Base-by-base conservation (phyloP, 495 filamentous ascomycete species). In the Hyphodiscus hymeniophilus region DNA sequence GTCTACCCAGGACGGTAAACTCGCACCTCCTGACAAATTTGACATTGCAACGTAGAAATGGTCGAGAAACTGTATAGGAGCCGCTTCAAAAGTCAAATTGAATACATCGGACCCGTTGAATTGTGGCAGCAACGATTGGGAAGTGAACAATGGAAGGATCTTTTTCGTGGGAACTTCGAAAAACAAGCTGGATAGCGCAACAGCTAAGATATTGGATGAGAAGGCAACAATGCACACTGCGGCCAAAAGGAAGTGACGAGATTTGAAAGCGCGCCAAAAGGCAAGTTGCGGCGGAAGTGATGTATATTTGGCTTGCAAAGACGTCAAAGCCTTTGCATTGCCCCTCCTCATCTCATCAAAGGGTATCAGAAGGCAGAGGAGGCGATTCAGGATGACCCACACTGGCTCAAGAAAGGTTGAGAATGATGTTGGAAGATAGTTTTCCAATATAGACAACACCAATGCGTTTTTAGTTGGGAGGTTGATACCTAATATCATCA, bases 341-440 rank as follows among this genome's bases (percentile, higher is more conserved):
- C 65, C 62, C 23, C 49, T 46, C 12, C 56, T 40, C 0, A 77
- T 54, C 21, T 65, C 62, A 17, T 70, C 62, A 33, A 73, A 66
- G 8, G 73, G 72, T 47, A 71, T 60, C 1, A 74, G 47, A 7
- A 74, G 26, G 31, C 67, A 73, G 3, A 70, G 42, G 1, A 66
- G 41, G 0, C 72, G 63, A 34, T 68, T 69, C 0, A 78, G 32
- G 0, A 75, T 44, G 2, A 71, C 55, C 63, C 71, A 71, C 5
- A 68, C 59, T 0, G 74, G 66, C 39, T 78, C 74, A 0, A 71
- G 52, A 0, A 68, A 39, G 0, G 73, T 73, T 0, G 67, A 66
- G 23, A 73, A 52, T 4, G 55, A 48, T 0, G 68, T 74, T 1
- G 73, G 72, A 0, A 71, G 38, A 38, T 70, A 72, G 26, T 68